Evolutionary conservation across 164 flowering plant genomes (phyloP).

Genomic region (Kingdonia uniflora): DNA sequence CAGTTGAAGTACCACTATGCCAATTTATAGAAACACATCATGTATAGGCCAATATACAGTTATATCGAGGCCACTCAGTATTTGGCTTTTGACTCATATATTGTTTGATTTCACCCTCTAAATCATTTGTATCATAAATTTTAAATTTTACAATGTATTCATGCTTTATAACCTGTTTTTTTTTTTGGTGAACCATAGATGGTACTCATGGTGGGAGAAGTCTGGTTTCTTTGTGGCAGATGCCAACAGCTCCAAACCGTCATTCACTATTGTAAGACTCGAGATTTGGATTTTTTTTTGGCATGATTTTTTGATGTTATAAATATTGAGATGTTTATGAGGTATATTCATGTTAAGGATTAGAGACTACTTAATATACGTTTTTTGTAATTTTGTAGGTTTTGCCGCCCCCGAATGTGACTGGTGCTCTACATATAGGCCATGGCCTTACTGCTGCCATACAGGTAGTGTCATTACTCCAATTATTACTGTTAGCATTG

Average conservation of each 20-base stretch:
- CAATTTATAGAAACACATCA: too few species aligned
- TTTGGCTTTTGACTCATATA: too few species aligned
- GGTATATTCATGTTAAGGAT: too few species aligned
- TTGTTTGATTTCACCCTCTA: too few species aligned
- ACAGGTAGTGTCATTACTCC: conserved; percentile 36
- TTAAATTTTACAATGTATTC: too few species aligned
- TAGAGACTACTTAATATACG: too few species aligned
- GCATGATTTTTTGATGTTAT: neutral
- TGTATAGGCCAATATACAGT: too few species aligned
- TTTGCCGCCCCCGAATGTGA: conserved; percentile 96
- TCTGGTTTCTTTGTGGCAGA: conserved; percentile 76
- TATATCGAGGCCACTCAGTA: too few species aligned
- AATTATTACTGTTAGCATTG: conserved; percentile 1
- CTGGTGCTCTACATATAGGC: conserved; percentile 97
- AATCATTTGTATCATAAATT: too few species aligned
- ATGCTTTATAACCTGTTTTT: neutral
- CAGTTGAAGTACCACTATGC: neutral
- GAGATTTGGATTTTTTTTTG: neutral
- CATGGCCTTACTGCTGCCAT: conserved; percentile 94
- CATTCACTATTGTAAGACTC: conserved; percentile 78
- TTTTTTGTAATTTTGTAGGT: conserved; percentile 33
- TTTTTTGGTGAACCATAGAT: conserved; percentile 28
- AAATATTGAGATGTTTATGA: neutral
- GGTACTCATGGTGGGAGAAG: conserved; percentile 97
- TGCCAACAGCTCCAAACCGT: conserved; percentile 64